Evolutionary conservation across 306 rosid species (phyloP), one percentile per base, ranked within the genome.

Genomic region (Vigna nakashimae): DNA sequence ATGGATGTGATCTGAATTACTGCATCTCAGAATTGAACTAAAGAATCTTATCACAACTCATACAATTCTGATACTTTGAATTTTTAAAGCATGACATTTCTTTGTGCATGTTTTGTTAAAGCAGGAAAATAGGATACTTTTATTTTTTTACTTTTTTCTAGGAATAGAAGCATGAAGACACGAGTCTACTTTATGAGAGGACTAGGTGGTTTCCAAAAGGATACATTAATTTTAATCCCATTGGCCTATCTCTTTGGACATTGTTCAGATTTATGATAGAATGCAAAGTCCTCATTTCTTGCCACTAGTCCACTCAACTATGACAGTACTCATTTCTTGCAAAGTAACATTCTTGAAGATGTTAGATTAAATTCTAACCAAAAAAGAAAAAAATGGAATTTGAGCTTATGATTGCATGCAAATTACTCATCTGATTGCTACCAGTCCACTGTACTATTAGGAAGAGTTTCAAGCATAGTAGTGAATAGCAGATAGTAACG

Each of bases 41-140:
- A 34, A 8, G 24, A 63, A 7, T 34, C 11, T 4, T 28, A 30
- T 26, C 65, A 58, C 9, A 9, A 9, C 9, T 55, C 30, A 57
- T 57, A 24, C 14, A 9, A 20, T 56, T 56, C 64, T 24, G 64
- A 10, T 12, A 10, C 59, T 62, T 15, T 9, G 40, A 22, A n/a
- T 30, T 64, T 50, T 65, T 34, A 63, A 50, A 28, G 38, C 60
- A 48, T 68, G 36, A 38, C 51, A 6, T 58, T 77, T 78, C 76
- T 46, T 67, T 67, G 74, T 50, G 30, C 46, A 63, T 76, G 80
- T 22, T 13, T 53, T 55, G 10, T 7, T 40, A 18, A 66, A 56
- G 34, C 65, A 51, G 73, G 42, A 65, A 76, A 40, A 26, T 73
- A 43, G 69, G 58, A 59, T 43, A 58, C 7, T 34, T 34, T 9